Percentiles rank a stretch among this genome's conserved stretches.
These are phyloP conservation scores for Amorphotheca resinae DNA, from an alignment of 495 filamentous ascomycete species.

Conservation along the genomic window DNA sequence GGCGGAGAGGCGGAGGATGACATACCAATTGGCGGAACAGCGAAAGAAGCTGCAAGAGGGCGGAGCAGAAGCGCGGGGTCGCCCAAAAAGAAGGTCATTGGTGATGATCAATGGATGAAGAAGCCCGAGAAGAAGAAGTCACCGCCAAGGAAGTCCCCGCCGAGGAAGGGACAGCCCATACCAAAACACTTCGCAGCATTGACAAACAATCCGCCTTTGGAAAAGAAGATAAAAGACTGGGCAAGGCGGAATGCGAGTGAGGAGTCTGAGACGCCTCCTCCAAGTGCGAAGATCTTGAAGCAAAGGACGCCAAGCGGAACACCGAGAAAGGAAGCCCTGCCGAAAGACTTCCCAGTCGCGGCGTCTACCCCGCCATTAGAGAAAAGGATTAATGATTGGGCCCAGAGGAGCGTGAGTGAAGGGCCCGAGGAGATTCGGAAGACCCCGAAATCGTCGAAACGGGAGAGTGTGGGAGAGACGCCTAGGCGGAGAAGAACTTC, in stretches of 20 bases:
- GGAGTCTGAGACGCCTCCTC: slow-evolving; percentile 15
- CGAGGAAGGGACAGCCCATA: slow-evolving; percentile 31
- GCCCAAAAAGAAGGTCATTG: slow-evolving; percentile 67
- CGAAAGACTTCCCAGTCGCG: slow-evolving; percentile 37
- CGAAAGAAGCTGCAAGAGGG: slow-evolving; percentile 17
- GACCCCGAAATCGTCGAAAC: slow-evolving; percentile 24
- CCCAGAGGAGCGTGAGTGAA: background rate
- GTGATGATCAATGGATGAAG: slow-evolving; percentile 67
- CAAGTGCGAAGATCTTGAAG: slow-evolving; percentile 24
- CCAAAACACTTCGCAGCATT: slow-evolving; percentile 41
- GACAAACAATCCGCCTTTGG: slow-evolving; percentile 34
- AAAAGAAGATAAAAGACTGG: slow-evolving; percentile 42
- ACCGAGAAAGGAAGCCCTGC: slow-evolving; percentile 20
- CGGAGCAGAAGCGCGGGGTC: slow-evolving; percentile 26
- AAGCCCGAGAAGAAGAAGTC: slow-evolving; percentile 28
- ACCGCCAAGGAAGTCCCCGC: slow-evolving; percentile 27
- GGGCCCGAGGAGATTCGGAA: background rate
- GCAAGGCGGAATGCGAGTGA: slow-evolving; percentile 26
- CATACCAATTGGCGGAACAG: slow-evolving; percentile 6
- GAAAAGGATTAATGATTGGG: slow-evolving; percentile 42
- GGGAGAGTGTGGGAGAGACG: slow-evolving; percentile 13
- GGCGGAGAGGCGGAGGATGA: slow-evolving; percentile 19
- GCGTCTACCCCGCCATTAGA: slow-evolving; percentile 35
- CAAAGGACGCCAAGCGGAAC: background rate
- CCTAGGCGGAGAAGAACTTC: slow-evolving; percentile 1